phyloP scores from a whole-genome alignment of 805 yeast species.

The Lipomyces starkeyi region DNA sequence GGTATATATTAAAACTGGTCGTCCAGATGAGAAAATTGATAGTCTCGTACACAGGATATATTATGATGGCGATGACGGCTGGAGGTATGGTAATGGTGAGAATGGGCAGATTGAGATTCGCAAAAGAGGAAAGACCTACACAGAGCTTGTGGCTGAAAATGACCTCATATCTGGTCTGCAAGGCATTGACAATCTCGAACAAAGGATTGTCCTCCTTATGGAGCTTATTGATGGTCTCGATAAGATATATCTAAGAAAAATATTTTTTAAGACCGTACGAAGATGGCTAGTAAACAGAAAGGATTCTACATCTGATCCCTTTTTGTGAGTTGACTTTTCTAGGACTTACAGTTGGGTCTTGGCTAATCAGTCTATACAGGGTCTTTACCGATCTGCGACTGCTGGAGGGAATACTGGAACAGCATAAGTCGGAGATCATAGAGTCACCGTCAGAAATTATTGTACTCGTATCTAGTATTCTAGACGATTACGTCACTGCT shows the following conservation, averaged over 20 bases:
- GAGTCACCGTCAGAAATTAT: conserved; percentile 64
- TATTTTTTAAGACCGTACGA: conserved; percentile 59
- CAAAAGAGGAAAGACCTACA: conserved; percentile 11
- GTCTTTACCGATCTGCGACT: conserved; percentile 66
- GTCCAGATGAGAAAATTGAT: conserved; percentile 46
- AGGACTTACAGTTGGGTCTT: neutral
- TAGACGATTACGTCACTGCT: conserved; percentile 45
- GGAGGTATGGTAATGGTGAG: conserved; percentile 42
- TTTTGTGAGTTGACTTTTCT: conserved; percentile 16
- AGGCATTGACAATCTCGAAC: conserved; percentile 27
- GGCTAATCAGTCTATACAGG: conserved; percentile 43
- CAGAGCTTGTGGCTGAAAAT: conserved; percentile 10
- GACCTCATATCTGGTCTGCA: conserved; percentile 16
- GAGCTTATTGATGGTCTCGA: conserved; percentile 54
- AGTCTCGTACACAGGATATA: conserved; percentile 46
- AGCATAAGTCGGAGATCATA: conserved; percentile 62
- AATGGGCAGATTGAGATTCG: conserved; percentile 44
- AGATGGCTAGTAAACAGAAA: conserved; percentile 59
- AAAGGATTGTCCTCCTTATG: conserved; percentile 22
- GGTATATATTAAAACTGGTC: conserved; percentile 33
- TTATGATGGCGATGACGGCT: conserved; percentile 43
- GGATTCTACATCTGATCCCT: conserved; percentile 30
- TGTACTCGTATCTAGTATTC: conserved; percentile 53
- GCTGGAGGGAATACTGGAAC: conserved; percentile 64
- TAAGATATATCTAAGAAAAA: conserved; percentile 44